Conservation (phyloP, 208 protist genomes). For the Leishmania tarentolae region DNA sequence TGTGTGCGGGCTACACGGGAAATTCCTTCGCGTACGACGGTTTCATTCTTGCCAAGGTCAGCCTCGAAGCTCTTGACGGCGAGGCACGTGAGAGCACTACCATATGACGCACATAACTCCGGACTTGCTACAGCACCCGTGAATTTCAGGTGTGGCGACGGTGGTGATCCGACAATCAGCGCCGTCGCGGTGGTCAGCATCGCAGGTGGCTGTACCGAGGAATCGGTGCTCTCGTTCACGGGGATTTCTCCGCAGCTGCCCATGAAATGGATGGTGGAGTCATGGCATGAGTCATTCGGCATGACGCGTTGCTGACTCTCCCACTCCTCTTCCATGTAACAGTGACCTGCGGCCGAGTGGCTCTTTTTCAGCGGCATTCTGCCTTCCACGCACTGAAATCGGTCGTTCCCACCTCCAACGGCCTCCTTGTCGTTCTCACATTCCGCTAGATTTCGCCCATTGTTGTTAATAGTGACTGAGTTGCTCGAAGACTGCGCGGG, state of each 20-base stretch:
- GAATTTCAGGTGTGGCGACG: too few relatives aligned
- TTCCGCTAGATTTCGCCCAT: neutral
- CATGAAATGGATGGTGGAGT: neutral
- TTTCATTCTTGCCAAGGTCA: neutral
- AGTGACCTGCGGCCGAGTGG: neutral
- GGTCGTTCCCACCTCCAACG: neutral
- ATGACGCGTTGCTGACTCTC: neutral
- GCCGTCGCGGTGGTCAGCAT: neutral
- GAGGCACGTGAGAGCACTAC: neutral
- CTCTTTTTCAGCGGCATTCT: neutral
- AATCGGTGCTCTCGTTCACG: neutral
- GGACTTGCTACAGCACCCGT: neutral
- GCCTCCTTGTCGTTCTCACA: neutral
- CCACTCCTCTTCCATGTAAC: neutral
- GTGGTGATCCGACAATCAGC: neutral
- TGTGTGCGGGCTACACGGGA: neutral
- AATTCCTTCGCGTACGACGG: neutral
- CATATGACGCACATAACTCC: neutral
- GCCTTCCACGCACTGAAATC: neutral
- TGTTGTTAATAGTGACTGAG: neutral
- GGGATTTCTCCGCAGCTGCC: constrained; percentile 22
- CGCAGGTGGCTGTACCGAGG: neutral
- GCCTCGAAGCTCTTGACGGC: neutral
- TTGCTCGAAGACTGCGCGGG: constrained; percentile 59
- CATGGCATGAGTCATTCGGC: neutral